These are phyloP conservation scores for Carnegiea gigantea DNA, from an alignment of 179 eudicot species.

Conservation along the genomic window DNA sequence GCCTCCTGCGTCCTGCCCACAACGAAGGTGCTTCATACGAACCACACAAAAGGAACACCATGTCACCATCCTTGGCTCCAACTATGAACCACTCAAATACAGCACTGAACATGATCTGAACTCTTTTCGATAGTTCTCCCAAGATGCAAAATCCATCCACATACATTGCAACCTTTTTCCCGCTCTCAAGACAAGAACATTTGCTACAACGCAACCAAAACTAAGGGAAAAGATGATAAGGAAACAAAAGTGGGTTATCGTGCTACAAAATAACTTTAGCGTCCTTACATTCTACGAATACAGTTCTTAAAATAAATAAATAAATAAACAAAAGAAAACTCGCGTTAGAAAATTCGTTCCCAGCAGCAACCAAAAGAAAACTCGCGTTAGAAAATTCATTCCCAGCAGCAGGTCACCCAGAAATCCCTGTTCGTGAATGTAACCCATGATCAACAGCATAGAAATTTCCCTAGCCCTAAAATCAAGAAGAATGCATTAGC, in stretches of 20 bases:
- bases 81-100: too few species aligned
- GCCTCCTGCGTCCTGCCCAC: too few species aligned
- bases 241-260: background rate
- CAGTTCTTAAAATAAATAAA: background rate
- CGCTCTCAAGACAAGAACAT: background rate
- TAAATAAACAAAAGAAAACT: background rate
- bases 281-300: background rate
- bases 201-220: background rate
- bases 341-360: too few species aligned
- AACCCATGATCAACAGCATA: background rate
- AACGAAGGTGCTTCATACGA: too few species aligned
- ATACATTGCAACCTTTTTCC: too few species aligned
- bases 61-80: too few species aligned
- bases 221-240: background rate
- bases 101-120: too few species aligned
- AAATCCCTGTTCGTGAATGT: background rate
- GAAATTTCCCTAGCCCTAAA: slow-evolving; percentile 7
- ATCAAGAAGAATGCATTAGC: background rate
- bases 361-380: background rate
- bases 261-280: background rate
- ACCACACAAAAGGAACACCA: background rate
- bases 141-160: too few species aligned
- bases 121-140: background rate
- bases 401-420: background rate
- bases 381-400: background rate